Conservation (phyloP, 176 grass and related monocot species). For the Avena sativa region DNA sequence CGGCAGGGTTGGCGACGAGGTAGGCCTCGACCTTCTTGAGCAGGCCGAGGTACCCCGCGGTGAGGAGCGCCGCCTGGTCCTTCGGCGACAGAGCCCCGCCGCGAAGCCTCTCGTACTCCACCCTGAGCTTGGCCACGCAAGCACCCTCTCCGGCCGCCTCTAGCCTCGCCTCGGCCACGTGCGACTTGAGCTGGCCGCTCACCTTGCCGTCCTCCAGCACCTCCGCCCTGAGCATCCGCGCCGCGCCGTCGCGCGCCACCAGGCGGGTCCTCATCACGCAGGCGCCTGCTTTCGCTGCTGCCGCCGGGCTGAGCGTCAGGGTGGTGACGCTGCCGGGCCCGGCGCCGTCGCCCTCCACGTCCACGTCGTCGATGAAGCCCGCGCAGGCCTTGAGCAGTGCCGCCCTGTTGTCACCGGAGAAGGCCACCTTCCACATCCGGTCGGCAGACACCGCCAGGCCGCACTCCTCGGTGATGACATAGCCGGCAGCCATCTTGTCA, state of each 20-base stretch:
- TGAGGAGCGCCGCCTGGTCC: slow-evolving; percentile 10
- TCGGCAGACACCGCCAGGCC: not conserved
- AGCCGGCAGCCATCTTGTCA: not conserved
- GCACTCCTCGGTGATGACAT: not conserved
- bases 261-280: slow-evolving; percentile 8
- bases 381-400: slow-evolving; percentile 21
- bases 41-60: too few species aligned
- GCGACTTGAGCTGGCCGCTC: slow-evolving; percentile 16
- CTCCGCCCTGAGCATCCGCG: not conserved
- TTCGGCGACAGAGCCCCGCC: not conserved
- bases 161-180: slow-evolving; percentile 9
- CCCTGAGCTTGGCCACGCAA: slow-evolving; percentile 26
- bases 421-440: slow-evolving; percentile 14
- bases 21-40: slow-evolving; percentile 33
- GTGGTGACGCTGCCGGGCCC: slow-evolving; percentile 26
- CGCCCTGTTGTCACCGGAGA: not conserved
- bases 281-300: not conserved
- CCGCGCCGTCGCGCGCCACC: not conserved
- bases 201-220: slow-evolving; percentile 24
- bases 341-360: slow-evolving; percentile 39
- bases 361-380: slow-evolving; percentile 19
- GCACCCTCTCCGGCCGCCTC: slow-evolving; percentile 27
- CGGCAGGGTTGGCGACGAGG: slow-evolving; percentile 48
- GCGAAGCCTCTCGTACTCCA: slow-evolving; percentile 41
- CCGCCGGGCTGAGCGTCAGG: not conserved